Evolutionary conservation across 192 early-diverging fungal genomes (phyloP).

Genomic region (Coemansia aciculifera): DNA sequence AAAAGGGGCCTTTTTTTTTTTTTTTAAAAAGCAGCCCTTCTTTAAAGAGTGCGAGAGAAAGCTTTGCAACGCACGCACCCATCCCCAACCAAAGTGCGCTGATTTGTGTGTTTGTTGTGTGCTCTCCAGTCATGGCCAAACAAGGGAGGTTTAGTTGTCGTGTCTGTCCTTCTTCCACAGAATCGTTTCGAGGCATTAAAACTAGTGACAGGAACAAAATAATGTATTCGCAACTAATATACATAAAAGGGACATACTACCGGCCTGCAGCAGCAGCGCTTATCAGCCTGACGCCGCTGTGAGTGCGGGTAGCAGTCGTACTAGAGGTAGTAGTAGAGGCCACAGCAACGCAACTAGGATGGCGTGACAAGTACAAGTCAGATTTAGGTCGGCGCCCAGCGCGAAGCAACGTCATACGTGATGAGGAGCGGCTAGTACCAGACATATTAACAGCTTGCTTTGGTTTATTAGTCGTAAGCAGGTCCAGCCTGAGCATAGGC

Average conservation of each 20-base stretch:
- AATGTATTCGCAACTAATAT: neutral
- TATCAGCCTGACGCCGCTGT: neutral
- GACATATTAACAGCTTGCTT: neutral
- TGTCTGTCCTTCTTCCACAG: neutral
- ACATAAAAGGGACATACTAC: neutral
- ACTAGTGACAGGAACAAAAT: too few species aligned
- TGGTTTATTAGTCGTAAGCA: constrained; percentile 5
- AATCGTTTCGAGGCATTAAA: too few species aligned
- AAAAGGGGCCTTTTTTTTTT: neutral
- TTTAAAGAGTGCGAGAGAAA: neutral
- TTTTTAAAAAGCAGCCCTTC: neutral
- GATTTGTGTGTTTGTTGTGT: neutral
- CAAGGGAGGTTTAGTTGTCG: neutral
- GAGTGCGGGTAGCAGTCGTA: neutral
- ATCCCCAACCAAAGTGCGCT: neutral
- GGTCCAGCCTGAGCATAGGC: constrained; percentile 36
- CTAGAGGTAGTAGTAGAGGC: neutral
- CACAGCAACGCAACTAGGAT: constrained; percentile 5
- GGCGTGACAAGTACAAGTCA: constrained; percentile 22
- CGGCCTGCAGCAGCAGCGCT: neutral
- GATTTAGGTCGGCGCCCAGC: constrained; percentile 22
- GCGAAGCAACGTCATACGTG: constrained; percentile 18
- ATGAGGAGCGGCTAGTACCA: constrained; percentile 2
- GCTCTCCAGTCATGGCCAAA: neutral
- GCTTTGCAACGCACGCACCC: neutral